phyloP scores from a whole-genome alignment of 2,329 filamentous ascomycete genomes.

The Sarocladium brachiariae region DNA sequence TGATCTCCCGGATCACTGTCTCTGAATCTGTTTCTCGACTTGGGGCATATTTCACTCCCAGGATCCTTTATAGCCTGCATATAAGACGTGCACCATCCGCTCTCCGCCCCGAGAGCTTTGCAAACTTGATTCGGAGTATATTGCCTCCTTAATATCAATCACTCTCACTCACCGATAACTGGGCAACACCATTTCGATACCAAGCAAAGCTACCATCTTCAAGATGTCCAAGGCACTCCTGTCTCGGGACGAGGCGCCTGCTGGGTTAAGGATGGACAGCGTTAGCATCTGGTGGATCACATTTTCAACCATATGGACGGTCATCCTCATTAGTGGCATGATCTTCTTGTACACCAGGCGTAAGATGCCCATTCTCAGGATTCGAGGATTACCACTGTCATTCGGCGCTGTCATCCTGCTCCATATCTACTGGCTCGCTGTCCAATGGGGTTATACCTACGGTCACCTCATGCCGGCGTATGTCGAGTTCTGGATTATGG shows the following conservation, averaged over 20 bases:
- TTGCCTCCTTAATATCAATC: neutral
- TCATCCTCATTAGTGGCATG: constrained; percentile 24
- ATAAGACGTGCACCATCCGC: neutral
- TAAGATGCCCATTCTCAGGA: constrained; percentile 28
- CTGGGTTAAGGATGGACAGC: constrained; percentile 5
- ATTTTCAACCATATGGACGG: constrained; percentile 12
- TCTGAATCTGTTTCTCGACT: neutral
- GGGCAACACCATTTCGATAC: too few species aligned
- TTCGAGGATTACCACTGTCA: constrained; percentile 33
- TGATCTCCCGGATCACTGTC: neutral
- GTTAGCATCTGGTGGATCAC: constrained; percentile 12
- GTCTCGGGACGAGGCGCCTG: neutral
- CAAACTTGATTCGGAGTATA: neutral
- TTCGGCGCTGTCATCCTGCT: constrained; percentile 31
- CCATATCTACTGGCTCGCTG: constrained; percentile 34
- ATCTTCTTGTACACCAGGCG: constrained; percentile 30
- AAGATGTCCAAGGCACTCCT: neutral
- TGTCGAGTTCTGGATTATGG: constrained; percentile 59
- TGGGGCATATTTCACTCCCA: neutral
- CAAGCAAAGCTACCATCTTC: neutral
- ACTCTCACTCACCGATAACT: neutral
- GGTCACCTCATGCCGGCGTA: constrained; percentile 36
- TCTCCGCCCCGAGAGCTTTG: neutral
- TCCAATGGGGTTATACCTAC: constrained; percentile 30
- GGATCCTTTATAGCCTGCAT: neutral